phyloP scores from a whole-genome alignment of 495 filamentous ascomycete species.

The Sabuloglossum arenarium region DNA sequence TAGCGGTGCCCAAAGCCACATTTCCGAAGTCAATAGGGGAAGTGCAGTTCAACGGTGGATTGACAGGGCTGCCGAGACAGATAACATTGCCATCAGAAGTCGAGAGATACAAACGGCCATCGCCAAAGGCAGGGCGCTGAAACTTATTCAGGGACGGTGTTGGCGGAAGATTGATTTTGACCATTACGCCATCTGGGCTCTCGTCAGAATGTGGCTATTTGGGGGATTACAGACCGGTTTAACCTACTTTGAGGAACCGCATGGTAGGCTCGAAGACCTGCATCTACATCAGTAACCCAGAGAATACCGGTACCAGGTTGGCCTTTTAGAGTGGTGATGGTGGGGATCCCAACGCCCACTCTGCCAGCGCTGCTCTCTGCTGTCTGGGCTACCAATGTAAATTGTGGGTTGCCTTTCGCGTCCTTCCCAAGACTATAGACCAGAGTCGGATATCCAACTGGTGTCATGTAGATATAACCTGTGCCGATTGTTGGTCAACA shows the following conservation, averaged over 20 bases:
- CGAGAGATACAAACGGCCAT: slow-evolving; percentile 23
- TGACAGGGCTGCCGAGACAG: slow-evolving; percentile 22
- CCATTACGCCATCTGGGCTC: slow-evolving; percentile 15
- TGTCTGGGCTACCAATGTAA: slow-evolving; percentile 18
- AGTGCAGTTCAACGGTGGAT: slow-evolving; percentile 20
- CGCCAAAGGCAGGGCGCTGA: slow-evolving; percentile 25
- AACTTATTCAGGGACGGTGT: slow-evolving; percentile 23
- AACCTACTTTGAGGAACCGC: slow-evolving; percentile 15
- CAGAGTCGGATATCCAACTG: slow-evolving; percentile 13
- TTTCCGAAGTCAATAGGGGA: slow-evolving; percentile 23
- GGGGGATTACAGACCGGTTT: not conserved
- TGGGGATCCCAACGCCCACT: slow-evolving; percentile 21
- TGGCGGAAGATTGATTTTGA: slow-evolving; percentile 19
- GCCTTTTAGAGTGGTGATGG: slow-evolving; percentile 21
- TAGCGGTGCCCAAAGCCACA: slow-evolving; percentile 15
- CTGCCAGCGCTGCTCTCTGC: slow-evolving; percentile 16
- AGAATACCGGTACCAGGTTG: slow-evolving; percentile 20
- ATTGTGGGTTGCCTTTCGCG: slow-evolving; percentile 17
- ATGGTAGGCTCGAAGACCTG: slow-evolving; percentile 16
- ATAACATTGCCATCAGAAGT: slow-evolving; percentile 18
- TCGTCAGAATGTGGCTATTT: not conserved
- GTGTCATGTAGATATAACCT: slow-evolving; percentile 25
- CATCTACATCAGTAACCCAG: slow-evolving; percentile 19
- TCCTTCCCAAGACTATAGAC: slow-evolving; percentile 21
- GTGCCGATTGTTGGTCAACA: not conserved